Percentiles rank a stretch among this genome's conserved stretches.
Conservation (phyloP, 495 filamentous ascomycete species). For the Aspergillus asperescens region DNA sequence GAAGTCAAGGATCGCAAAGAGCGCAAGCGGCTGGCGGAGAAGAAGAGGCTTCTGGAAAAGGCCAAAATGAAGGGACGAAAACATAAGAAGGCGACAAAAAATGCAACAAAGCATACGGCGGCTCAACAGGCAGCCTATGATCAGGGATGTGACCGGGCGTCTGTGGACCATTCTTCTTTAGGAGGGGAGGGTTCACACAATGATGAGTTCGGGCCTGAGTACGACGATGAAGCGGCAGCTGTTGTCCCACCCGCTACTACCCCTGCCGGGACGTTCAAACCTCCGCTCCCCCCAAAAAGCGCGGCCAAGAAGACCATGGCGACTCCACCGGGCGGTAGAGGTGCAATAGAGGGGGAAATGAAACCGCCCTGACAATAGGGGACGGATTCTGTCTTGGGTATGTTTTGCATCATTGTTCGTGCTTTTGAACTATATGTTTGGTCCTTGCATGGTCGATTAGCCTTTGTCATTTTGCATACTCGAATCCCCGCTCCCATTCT, state of each 20-base stretch:
- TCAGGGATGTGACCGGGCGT: constrained; percentile 43
- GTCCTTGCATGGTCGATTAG: constrained; percentile 18
- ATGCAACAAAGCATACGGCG: constrained; percentile 52
- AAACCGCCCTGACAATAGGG: constrained; percentile 33
- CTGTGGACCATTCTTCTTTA: constrained; percentile 39
- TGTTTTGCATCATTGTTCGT: constrained; percentile 14
- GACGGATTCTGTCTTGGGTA: background rate
- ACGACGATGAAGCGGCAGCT: constrained; percentile 48
- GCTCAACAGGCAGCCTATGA: constrained; percentile 34
- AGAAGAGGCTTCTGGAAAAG: constrained; percentile 80
- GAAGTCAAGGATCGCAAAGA: constrained; percentile 89
- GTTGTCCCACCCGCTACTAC: constrained; percentile 31
- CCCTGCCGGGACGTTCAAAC: constrained; percentile 33
- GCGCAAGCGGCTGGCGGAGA: constrained; percentile 74
- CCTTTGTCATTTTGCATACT: constrained; percentile 11
- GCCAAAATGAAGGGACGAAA: constrained; percentile 93
- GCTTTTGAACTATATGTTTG: constrained; percentile 7
- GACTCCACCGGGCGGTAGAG: constrained; percentile 16
- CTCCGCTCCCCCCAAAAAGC: constrained; percentile 29
- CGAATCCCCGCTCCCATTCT: constrained; percentile 16
- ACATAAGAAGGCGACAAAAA: constrained; percentile 65
- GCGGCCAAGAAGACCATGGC: constrained; percentile 22
- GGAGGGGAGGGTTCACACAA: constrained; percentile 39
- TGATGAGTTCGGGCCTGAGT: constrained; percentile 52
- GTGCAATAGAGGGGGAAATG: constrained; percentile 28